Conservation (phyloP, 2,329 filamentous ascomycete species). For the Cercospora nicotianae region DNA sequence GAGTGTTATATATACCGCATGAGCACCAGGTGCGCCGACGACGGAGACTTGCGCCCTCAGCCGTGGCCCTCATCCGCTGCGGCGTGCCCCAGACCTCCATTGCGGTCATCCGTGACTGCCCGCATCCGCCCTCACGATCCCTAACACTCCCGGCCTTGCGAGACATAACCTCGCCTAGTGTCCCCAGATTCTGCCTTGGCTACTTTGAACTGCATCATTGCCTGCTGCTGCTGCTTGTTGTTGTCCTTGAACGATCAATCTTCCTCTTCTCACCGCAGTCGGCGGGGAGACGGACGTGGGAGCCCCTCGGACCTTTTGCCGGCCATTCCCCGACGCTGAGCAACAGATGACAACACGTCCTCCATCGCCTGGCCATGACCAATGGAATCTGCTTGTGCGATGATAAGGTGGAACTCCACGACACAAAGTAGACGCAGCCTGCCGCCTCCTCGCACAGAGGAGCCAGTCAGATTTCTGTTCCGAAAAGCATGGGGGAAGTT, state of each 20-base stretch:
- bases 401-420: not conserved
- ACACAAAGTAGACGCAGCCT: not conserved
- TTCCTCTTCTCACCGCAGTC: not conserved
- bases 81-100: slow-evolving; percentile 6
- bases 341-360: slow-evolving; percentile 1
- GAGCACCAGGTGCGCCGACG: slow-evolving; percentile 4
- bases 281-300: not conserved
- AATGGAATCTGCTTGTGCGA: slow-evolving; percentile 11
- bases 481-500: not conserved
- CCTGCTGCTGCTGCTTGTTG: not conserved
- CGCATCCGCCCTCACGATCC: slow-evolving; percentile 2
- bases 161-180: slow-evolving; percentile 10
- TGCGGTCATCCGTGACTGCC: not conserved
- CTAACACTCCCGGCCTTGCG: slow-evolving; percentile 3
- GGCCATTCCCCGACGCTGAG: slow-evolving; percentile 7
- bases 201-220: slow-evolving; percentile 1
- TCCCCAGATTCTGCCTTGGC: slow-evolving; percentile 10
- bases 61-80: not conserved
- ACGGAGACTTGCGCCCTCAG: slow-evolving; percentile 1
- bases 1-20: not conserved
- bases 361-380: slow-evolving; percentile 11
- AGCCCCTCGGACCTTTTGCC: slow-evolving; percentile 15
- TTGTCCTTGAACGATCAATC: not conserved
- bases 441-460: not conserved
- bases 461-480: not conserved